Base-by-base conservation (phyloP, 257 asterid species). In the Solanum sparsipilum region DNA sequence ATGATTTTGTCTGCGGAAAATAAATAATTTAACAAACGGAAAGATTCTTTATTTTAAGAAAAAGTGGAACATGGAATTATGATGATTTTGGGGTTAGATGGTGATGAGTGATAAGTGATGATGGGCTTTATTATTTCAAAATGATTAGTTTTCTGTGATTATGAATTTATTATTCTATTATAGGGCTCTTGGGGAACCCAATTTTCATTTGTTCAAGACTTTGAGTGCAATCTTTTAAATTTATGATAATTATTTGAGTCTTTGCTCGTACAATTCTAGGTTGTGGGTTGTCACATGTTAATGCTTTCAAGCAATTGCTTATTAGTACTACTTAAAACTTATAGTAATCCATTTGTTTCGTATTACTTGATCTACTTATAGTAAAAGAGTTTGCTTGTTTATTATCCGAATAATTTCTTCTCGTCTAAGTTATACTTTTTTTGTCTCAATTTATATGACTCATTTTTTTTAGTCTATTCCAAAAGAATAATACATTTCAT, bases 101-200 rank as follows among this genome's bases (percentile, higher is more conserved):
- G 88, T 90, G 95, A 56, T 56, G 65, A 56, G 65, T 56, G 65
- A 89, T 88, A 73, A 89, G 90, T 93, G 94, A 94, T 95, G 95
- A 94, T 95, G 96, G 96, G 91, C 85, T 90, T 90, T 93, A 94
- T 95, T 92, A 95, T 95, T 94, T 93, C 89, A 91, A 93, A 93
- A 95, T 95, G 95, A 94, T 94, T 94, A 92, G 90, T 90, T 90
- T 71, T 35, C 35, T 87, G 91, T 92, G 94, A 93, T 94, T 89
- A 90, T 91, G 89, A 91, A 89, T 73, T 90, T 88, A 85, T 85
- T 79, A 60, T 21, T 71, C 63, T 20, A 74, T 87, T 93, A 88
- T 87, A 83, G 75, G 56, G 84, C 71, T 75, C 89, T 88, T 78
- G 93, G 89, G 89, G 88, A 90, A 63, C 89, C 89, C 88, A 86